Evolutionary conservation across 2,329 filamentous ascomycete genomes (phyloP).

Genomic region (Colletotrichum eleusines): DNA sequence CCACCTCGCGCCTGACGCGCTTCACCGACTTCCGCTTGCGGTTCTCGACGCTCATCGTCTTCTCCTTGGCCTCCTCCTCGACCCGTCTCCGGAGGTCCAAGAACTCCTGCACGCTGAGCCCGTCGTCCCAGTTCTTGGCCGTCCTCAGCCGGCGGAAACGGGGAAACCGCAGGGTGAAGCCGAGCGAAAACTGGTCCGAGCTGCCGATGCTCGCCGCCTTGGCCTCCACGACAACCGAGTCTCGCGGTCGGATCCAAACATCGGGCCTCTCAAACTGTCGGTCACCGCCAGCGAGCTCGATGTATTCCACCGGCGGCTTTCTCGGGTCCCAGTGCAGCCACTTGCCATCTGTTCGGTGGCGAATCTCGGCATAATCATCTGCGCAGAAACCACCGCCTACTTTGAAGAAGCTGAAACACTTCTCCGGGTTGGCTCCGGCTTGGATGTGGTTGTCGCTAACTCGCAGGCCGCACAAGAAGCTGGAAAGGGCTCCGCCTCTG

Average conservation of each 20-base stretch:
- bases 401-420: constrained; percentile 95
- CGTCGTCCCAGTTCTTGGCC: constrained; percentile 88
- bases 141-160: constrained; percentile 84
- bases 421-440: constrained; percentile 72
- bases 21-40: constrained; percentile 67
- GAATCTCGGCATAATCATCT: constrained; percentile 86
- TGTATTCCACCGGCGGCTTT: constrained; percentile 80
- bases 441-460: constrained; percentile 76
- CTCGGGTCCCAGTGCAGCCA: constrained; percentile 88
- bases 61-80: constrained; percentile 78
- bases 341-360: constrained; percentile 88
- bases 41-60: constrained; percentile 82
- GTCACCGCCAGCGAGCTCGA: constrained; percentile 85
- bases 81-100: constrained; percentile 75
- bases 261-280: constrained; percentile 84
- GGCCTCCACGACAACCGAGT: constrained; percentile 88
- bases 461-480: constrained; percentile 89
- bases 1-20: constrained; percentile 75
- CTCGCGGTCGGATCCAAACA: constrained; percentile 90
- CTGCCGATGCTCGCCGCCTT: constrained; percentile 85
- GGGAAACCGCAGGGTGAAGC: constrained; percentile 88
- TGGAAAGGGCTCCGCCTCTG: constrained; percentile 85
- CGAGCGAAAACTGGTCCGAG: constrained; percentile 83
- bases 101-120: constrained; percentile 84
- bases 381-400: constrained; percentile 93